phyloP scores from a whole-genome alignment of 352 stramenopile species.

The Blastocystis sp. region DNA sequence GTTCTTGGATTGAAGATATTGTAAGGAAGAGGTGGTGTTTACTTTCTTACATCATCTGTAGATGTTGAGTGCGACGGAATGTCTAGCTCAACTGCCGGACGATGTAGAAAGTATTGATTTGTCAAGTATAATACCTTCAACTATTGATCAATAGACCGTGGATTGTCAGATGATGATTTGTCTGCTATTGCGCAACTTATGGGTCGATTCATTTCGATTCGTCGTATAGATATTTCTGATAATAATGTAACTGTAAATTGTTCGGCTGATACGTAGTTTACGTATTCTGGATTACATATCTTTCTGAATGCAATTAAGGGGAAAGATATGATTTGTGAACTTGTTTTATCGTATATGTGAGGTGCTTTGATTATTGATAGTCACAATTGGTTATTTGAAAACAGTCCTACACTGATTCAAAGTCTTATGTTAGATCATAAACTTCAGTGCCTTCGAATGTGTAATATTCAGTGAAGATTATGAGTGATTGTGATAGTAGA shows the following conservation, averaged over 20 bases:
- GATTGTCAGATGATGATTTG: background rate
- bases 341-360: background rate
- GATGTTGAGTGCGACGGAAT: no score
- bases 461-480: slow-evolving; percentile 17
- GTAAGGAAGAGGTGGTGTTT: no score
- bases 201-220: background rate
- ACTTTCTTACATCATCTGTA: no score
- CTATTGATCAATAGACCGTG: background rate
- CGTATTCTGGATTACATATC: background rate
- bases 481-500: background rate
- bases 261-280: background rate
- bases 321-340: background rate
- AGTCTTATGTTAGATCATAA: background rate
- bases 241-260: background rate
- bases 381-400: slow-evolving; percentile 30
- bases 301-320: background rate
- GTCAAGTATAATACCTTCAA: background rate
- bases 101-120: background rate
- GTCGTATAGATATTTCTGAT: slow-evolving; percentile 15
- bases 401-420: background rate
- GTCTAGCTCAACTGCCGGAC: no score
- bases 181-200: background rate
- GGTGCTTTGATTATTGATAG: background rate
- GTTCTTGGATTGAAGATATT: no score
- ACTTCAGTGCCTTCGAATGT: slow-evolving; percentile 9